These are phyloP conservation scores for Capsicum chinense DNA, from an alignment of 257 asterid genomes.

Conservation along the genomic window DNA sequence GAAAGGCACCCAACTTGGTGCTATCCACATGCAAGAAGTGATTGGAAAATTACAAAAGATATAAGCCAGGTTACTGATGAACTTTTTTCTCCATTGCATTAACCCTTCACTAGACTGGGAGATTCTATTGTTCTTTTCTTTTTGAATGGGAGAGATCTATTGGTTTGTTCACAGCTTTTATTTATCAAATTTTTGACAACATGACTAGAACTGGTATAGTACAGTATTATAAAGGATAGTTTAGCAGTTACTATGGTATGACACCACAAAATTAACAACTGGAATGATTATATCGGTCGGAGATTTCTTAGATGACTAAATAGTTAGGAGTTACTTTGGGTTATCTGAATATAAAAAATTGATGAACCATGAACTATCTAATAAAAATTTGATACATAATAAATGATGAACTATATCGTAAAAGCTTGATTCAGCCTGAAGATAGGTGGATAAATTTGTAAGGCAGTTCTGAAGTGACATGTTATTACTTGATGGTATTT, in stretches of 20 bases:
- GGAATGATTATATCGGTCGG: neutral
- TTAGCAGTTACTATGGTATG: slow-evolving; percentile 2
- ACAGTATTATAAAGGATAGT: slow-evolving; percentile 8
- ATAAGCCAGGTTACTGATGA: too few relatives aligned
- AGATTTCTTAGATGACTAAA: neutral
- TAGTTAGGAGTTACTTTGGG: neutral
- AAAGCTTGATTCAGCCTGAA: neutral
- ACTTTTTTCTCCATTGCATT: neutral
- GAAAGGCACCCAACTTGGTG: too few relatives aligned
- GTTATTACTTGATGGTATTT: slow-evolving; percentile 16
- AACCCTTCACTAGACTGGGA: neutral
- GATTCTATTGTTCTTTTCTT: neutral
- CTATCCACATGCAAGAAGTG: too few relatives aligned
- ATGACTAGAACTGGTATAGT: neutral
- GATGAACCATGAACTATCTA: slow-evolving; percentile 23
- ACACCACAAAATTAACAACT: neutral
- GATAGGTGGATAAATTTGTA: neutral
- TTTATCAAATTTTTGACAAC: neutral
- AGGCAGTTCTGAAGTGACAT: neutral
- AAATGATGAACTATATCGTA: neutral
- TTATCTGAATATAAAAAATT: neutral
- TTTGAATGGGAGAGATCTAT: neutral
- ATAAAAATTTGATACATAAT: neutral
- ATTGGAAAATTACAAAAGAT: too few relatives aligned
- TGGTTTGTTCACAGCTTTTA: neutral